Evolutionary conservation across 768 basidiomycete genomes (phyloP).

Genomic region (Gymnopilus junonius): DNA sequence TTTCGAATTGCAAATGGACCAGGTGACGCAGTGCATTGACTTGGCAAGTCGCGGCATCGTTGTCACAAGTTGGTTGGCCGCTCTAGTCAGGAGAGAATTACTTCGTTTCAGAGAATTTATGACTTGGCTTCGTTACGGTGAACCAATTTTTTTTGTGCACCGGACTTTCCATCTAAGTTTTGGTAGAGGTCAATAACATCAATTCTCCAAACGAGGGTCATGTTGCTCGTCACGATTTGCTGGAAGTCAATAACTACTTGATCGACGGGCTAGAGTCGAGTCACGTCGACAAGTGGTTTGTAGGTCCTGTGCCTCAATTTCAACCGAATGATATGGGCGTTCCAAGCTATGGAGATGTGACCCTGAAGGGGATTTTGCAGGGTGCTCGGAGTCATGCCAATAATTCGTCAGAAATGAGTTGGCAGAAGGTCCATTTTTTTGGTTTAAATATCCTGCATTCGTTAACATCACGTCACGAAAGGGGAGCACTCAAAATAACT

Average conservation of each 20-base stretch:
- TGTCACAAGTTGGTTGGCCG: slow-evolving; percentile 69
- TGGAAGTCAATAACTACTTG: slow-evolving; percentile 83
- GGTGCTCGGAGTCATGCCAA: slow-evolving; percentile 52
- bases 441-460: not conserved
- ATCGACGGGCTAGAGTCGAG: slow-evolving; percentile 70
- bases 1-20: slow-evolving; percentile 57
- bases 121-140: slow-evolving; percentile 77
- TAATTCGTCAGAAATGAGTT: slow-evolving; percentile 49
- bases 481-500: slow-evolving; percentile 55
- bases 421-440: slow-evolving; percentile 53
- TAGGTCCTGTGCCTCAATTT: slow-evolving; percentile 61
- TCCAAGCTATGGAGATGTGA: slow-evolving; percentile 34
- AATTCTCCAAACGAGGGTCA: slow-evolving; percentile 58
- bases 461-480: slow-evolving; percentile 1
- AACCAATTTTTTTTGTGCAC: not conserved
- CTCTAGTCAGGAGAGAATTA: slow-evolving; percentile 68
- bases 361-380: slow-evolving; percentile 47
- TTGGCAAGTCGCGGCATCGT: slow-evolving; percentile 62
- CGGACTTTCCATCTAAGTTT: slow-evolving; percentile 11
- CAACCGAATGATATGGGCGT: slow-evolving; percentile 53
- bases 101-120: slow-evolving; percentile 80
- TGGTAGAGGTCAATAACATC: slow-evolving; percentile 50
- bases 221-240: slow-evolving; percentile 67
- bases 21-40: slow-evolving; percentile 56
- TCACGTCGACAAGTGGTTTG: slow-evolving; percentile 81